Evolutionary conservation across 768 basidiomycete species (phyloP).

Genomic region (Trichaptum fuscoviolaceum): DNA sequence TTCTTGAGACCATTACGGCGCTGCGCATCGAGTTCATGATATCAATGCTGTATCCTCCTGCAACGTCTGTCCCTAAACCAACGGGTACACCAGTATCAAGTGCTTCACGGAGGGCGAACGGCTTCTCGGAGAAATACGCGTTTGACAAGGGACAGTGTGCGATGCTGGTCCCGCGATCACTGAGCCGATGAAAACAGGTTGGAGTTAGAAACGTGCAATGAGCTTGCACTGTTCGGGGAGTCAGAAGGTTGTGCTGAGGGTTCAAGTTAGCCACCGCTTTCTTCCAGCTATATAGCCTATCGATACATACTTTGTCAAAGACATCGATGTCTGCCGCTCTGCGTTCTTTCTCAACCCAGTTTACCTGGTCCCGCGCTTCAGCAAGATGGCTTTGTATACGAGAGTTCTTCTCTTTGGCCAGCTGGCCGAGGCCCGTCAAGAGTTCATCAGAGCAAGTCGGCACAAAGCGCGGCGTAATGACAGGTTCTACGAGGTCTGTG

Average conservation of each 20-base stretch:
- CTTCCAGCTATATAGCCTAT: not conserved
- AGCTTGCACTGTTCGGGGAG: slow-evolving; percentile 67
- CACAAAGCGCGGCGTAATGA: slow-evolving; percentile 85
- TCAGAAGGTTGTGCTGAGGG: slow-evolving; percentile 53
- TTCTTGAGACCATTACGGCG: slow-evolving; percentile 64
- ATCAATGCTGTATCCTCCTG: slow-evolving; percentile 78
- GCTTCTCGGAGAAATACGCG: slow-evolving; percentile 73
- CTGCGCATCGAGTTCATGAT: slow-evolving; percentile 79
- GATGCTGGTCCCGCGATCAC: slow-evolving; percentile 49
- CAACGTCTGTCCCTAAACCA: slow-evolving; percentile 82
- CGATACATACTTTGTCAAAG: slow-evolving; percentile 53
- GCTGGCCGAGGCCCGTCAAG: slow-evolving; percentile 52
- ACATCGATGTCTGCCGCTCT: slow-evolving; percentile 68
- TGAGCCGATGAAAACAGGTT: slow-evolving; percentile 46
- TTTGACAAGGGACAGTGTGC: slow-evolving; percentile 91
- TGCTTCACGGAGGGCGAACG: slow-evolving; percentile 69
- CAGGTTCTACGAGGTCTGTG: slow-evolving; percentile 62
- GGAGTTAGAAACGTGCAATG: slow-evolving; percentile 80
- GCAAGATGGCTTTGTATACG: slow-evolving; percentile 80
- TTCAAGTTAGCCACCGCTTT: not conserved
- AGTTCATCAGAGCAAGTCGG: slow-evolving; percentile 80
- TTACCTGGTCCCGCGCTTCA: slow-evolving; percentile 71
- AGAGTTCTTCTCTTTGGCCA: slow-evolving; percentile 42
- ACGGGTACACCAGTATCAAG: slow-evolving; percentile 57
- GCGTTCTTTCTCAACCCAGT: slow-evolving; percentile 59